Evolutionary conservation across 306 rosid genomes (phyloP).

Genomic region (Heteromeles arbutifolia): DNA sequence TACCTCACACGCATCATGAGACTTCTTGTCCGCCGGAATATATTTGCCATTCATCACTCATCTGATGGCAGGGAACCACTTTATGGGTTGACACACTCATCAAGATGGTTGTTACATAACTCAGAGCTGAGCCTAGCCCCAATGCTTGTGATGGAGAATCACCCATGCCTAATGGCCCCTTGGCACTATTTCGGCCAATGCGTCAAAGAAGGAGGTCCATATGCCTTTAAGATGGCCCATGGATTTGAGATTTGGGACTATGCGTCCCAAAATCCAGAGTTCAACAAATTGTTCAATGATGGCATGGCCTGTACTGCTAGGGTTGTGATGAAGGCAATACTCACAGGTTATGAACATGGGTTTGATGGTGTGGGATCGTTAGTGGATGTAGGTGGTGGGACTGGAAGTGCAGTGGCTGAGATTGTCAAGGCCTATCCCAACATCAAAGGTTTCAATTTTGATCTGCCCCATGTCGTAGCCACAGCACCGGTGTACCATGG

Average conservation of each 20-base stretch:
- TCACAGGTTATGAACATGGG: slow-evolving; percentile 13
- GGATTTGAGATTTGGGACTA: slow-evolving; percentile 29
- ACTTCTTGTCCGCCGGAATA: slow-evolving; percentile 18
- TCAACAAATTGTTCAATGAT: slow-evolving; percentile 26
- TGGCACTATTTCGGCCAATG: slow-evolving; percentile 32
- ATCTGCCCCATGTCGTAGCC: slow-evolving; percentile 33
- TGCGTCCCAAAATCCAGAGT: slow-evolving; percentile 10
- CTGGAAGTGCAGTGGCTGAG: slow-evolving; percentile 7
- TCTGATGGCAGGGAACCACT: slow-evolving; percentile 8
- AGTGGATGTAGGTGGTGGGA: slow-evolving; percentile 42
- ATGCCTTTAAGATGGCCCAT: slow-evolving; percentile 23
- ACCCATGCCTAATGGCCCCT: slow-evolving; percentile 12
- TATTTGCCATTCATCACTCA: slow-evolving; percentile 20
- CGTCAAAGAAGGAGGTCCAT: slow-evolving; percentile 15
- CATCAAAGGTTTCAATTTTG: slow-evolving; percentile 32
- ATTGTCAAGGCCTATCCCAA: slow-evolving; percentile 24
- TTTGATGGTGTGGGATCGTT: slow-evolving; percentile 15
- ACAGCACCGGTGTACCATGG: slow-evolving; percentile 17
- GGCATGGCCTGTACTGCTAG: slow-evolving; percentile 29
- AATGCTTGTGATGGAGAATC: slow-evolving; percentile 14
- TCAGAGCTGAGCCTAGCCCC: slow-evolving; percentile 17
- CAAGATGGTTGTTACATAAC: slow-evolving; percentile 26
- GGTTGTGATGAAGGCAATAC: slow-evolving; percentile 2
- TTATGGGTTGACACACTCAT: slow-evolving; percentile 15
- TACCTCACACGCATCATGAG: slow-evolving; percentile 35